Evolutionary conservation across 768 basidiomycete genomes (phyloP), one percentile per base, ranked within the genome.

Genomic region (Antrodiella citrinella): DNA sequence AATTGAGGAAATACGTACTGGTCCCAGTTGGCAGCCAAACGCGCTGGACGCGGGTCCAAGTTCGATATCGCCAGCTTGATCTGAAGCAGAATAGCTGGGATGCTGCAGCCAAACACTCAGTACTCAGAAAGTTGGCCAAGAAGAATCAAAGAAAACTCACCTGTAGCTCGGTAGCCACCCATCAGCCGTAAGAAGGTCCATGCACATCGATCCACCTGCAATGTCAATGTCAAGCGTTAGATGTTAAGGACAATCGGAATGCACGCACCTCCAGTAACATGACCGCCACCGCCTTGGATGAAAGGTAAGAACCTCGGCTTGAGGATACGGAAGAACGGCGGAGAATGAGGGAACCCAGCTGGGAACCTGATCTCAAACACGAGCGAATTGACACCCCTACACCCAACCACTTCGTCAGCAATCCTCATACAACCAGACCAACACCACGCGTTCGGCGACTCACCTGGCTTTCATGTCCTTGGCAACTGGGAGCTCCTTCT

Each of bases 261-360:
- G 56, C 66, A 22, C 48, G 12, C 53, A 76, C 80, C 83, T 56
- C 73, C 76, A 18, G 82, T 84, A 39, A 86, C 69, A 64, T 84
- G 80, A 0, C 83, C 84, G 5, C 84, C 84, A 2, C 84, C 85
- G 15, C 84, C 85, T 47, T 80, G 72, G 30, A 76, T 73, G 59
- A 87, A 88, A 0, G 83, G 81, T 26, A 84, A 61, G 65, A 87
- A 84, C 21, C 86, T 75, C 0, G 86, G 86, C 21, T 80, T 81
- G 20, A 89, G 73, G 25, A 87, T 80, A 50, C 86, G 76, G 66
- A 88, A 86, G 69, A 84, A 87, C 0, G 87, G 86, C 1, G 85
- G 87, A 7, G 78, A 71, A 56, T 80, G 74, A 0, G 86, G 86
- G 61, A 79, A 87, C 15, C 69, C 70, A 1, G 78, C 72, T 5